These are phyloP conservation scores for Pneumocystis oryctolagi DNA, from an alignment of 1,139 yeast species.

Conservation along the genomic window DNA sequence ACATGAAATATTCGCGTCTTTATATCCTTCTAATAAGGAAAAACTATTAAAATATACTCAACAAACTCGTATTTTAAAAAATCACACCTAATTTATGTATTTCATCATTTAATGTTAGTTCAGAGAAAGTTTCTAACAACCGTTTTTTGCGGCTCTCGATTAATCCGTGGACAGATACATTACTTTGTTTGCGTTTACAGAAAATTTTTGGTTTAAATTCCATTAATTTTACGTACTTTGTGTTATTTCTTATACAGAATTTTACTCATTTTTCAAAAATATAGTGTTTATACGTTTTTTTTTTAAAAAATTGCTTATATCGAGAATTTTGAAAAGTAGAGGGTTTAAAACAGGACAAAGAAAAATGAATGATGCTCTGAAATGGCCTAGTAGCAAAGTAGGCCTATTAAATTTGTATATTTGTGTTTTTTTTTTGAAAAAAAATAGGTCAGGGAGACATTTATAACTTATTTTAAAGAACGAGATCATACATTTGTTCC, in stretches of 20 bases:
- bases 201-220: not conserved
- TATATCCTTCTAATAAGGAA: not conserved
- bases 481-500: conserved; percentile 68
- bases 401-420: not conserved
- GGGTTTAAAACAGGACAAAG: conserved; percentile 3
- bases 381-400: conserved; percentile 5
- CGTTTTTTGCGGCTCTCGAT: conserved; percentile 1
- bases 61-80: not conserved
- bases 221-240: not conserved
- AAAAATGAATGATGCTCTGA: not conserved
- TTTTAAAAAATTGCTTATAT: not conserved
- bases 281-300: conserved; percentile 1
- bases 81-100: conserved; percentile 6
- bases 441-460: conserved; percentile 61
- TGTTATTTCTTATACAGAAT: not conserved
- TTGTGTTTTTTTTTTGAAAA: not conserved
- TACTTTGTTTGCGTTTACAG: conserved; percentile 2
- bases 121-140: not conserved
- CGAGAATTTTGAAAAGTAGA: not conserved
- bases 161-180: not conserved
- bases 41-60: not conserved
- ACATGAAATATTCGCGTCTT: conserved; percentile 4
- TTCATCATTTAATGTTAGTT: not conserved
- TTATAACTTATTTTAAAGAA: conserved; percentile 57
- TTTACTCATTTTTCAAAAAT: not conserved